Evolutionary conservation across 345 rosid genomes (phyloP).

Genomic region (Erysimum cheiranthoides): DNA sequence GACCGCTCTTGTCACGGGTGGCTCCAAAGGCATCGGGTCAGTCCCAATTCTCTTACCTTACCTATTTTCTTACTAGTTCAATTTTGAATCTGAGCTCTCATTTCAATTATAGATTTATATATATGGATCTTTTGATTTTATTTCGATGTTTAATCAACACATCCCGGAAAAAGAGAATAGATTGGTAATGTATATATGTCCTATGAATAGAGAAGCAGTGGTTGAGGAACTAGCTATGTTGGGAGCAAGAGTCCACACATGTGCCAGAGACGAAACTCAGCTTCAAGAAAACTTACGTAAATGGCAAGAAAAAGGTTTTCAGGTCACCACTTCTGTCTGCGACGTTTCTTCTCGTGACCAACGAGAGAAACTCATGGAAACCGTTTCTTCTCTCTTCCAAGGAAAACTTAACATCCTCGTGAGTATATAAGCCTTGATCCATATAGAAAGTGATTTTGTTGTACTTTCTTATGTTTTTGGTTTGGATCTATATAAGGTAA

Average conservation of each 20-base stretch:
- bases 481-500: neutral
- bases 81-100: neutral
- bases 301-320: constrained; percentile 38
- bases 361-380: constrained; percentile 37
- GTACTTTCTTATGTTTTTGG: neutral
- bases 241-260: constrained; percentile 42
- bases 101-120: neutral
- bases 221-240: constrained; percentile 42
- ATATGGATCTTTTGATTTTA: neutral
- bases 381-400: constrained; percentile 44
- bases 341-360: constrained; percentile 39
- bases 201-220: constrained; percentile 38
- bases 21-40: constrained; percentile 37
- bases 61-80: neutral
- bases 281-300: constrained; percentile 39
- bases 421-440: neutral
- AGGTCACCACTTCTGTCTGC: constrained; percentile 29
- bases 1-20: constrained; percentile 44
- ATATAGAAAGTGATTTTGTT: neutral
- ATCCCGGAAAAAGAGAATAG: neutral
- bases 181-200: neutral
- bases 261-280: constrained; percentile 36
- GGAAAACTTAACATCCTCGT: constrained; percentile 45
- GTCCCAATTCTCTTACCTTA: neutral
- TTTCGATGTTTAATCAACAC: neutral